These are phyloP conservation scores for Eucalyptus fibrosa DNA, from an alignment of 345 rosid genomes.

Conservation along the genomic window DNA sequence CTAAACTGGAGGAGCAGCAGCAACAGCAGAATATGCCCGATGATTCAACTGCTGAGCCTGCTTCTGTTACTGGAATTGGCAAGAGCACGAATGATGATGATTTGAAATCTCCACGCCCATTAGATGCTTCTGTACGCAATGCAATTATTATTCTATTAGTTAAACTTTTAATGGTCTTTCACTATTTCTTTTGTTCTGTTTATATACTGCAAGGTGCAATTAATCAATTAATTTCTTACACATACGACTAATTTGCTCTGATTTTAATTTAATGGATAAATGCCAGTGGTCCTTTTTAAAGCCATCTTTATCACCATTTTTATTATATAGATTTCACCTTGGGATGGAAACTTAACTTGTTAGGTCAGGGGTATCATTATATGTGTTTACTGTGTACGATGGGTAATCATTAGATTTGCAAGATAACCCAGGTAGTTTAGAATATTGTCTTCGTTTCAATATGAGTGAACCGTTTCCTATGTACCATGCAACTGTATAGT, in stretches of 20 bases:
- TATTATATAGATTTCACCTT: neutral
- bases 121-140: conserved; percentile 28
- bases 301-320: neutral
- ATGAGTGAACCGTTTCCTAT: neutral
- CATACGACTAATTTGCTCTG: neutral
- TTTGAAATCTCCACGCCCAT: conserved; percentile 32
- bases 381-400: neutral
- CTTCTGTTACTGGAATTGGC: conserved; percentile 27
- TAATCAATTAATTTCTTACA: neutral
- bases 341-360: neutral
- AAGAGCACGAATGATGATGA: conserved; percentile 69
- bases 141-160: neutral
- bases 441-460: neutral
- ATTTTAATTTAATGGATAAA: neutral
- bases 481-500: neutral
- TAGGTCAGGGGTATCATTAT: neutral
- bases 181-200: neutral
- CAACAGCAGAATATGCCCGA: conserved; percentile 51
- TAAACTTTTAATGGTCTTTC: neutral
- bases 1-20: conserved; percentile 64
- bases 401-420: neutral
- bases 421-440: neutral
- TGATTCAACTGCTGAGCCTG: conserved; percentile 46
- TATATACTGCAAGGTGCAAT: neutral
- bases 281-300: neutral